Conservation (phyloP, 2,329 filamentous ascomycete species). For the Alternaria triticimaculans region DNA sequence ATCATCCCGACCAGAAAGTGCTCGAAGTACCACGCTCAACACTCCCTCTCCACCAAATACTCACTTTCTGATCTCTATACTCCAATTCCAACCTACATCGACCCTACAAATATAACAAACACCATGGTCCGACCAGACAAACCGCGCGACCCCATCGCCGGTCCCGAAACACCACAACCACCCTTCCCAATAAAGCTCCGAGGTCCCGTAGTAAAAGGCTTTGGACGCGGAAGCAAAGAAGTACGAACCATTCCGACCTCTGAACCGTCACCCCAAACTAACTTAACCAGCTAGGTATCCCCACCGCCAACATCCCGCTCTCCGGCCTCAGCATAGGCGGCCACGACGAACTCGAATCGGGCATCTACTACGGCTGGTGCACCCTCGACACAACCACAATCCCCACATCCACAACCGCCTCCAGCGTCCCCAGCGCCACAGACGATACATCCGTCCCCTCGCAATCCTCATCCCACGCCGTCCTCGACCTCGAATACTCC, state of each 20-base stretch:
- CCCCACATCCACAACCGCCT: not conserved
- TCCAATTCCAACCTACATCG: no score
- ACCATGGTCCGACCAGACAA: conserved; percentile 37
- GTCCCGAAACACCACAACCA: conserved; percentile 71
- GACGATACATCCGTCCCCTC: conserved; percentile 15
- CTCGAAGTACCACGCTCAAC: conserved; percentile 8
- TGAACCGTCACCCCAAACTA: not conserved
- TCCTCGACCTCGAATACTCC: conserved; percentile 33
- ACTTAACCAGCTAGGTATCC: conserved; percentile 78
- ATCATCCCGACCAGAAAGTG: conserved; percentile 19
- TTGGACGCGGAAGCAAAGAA: conserved; percentile 92
- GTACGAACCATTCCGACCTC: conserved; percentile 52
- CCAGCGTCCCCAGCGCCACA: conserved; percentile 24
- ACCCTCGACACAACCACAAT: conserved; percentile 65
- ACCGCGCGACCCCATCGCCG: conserved; percentile 63
- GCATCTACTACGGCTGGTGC: conserved; percentile 94
- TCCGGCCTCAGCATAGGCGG: conserved; percentile 74
- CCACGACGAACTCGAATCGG: conserved; percentile 68
- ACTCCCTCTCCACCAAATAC: not conserved
- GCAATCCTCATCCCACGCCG: conserved; percentile 35
- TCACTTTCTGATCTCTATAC: not conserved
- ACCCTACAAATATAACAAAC: not conserved
- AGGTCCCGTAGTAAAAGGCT: conserved; percentile 88
- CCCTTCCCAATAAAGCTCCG: conserved; percentile 86
- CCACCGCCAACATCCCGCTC: conserved; percentile 85